These are phyloP conservation scores for Herpetomonas muscarum DNA, from an alignment of 208 protist genomes.

Conservation along the genomic window DNA sequence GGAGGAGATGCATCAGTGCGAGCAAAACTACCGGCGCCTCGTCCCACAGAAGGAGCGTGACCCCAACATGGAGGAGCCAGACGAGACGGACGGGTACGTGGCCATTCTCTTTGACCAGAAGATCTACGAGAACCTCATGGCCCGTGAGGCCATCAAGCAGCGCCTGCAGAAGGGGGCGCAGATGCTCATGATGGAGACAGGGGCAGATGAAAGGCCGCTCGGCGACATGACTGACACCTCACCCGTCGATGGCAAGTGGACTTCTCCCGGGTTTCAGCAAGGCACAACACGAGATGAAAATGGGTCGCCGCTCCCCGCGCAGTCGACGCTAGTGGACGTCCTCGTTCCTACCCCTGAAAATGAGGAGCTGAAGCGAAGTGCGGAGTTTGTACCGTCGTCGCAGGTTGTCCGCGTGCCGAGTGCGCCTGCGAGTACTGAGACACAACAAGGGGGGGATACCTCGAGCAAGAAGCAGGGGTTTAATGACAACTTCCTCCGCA, in stretches of 20 bases:
- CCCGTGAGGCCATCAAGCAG: constrained; percentile 26
- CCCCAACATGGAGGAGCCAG: constrained; percentile 35
- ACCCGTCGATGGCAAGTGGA: no score
- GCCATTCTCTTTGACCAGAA: constrained; percentile 68
- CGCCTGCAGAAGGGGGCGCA: not conserved
- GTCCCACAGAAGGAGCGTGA: constrained; percentile 15
- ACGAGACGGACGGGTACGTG: constrained; percentile 82
- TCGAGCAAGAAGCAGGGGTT: no score
- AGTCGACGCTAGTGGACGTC: constrained; percentile 3
- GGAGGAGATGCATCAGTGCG: constrained; percentile 87
- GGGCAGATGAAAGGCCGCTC: not conserved
- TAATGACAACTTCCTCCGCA: no score
- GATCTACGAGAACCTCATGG: constrained; percentile 69
- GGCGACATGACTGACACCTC: not conserved
- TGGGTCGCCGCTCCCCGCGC: not conserved
- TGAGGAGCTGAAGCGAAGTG: no score
- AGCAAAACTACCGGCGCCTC: constrained; percentile 63
- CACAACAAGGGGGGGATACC: no score
- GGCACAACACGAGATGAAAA: not conserved
- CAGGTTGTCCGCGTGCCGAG: no score
- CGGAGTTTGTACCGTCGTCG: no score
- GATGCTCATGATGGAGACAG: not conserved
- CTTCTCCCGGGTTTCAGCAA: not conserved
- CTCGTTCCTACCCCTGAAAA: no score
- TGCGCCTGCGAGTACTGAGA: no score